Conservation (phyloP, 2,329 filamentous ascomycete species). For the Ophiostoma australiae region DNA sequence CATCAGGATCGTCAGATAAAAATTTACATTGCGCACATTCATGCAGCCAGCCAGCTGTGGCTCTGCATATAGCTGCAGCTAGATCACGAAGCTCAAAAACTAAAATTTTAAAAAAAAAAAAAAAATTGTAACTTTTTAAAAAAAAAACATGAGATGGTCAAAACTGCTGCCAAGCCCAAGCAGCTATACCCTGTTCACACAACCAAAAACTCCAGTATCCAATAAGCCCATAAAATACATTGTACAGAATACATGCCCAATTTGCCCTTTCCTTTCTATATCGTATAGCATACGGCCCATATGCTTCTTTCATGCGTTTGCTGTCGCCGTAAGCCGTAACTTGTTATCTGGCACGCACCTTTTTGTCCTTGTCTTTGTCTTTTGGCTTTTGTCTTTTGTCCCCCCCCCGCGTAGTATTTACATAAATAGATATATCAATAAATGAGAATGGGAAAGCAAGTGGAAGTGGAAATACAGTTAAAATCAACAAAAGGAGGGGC, state of each 20-base stretch:
- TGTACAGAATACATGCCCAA: neutral
- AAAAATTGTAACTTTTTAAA: no score
- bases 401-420: constrained; percentile 11
- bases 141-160: neutral
- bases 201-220: neutral
- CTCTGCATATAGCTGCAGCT: neutral
- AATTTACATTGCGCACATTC: neutral
- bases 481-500: neutral
- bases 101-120: neutral
- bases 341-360: constrained; percentile 8
- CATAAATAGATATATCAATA: neutral
- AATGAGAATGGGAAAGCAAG: neutral
- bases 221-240: neutral
- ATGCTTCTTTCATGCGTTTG: constrained; percentile 13
- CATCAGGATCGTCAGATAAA: neutral
- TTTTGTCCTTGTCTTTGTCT: neutral
- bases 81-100: neutral
- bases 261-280: neutral
- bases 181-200: neutral
- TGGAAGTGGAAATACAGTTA: neutral
- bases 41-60: neutral
- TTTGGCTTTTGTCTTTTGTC: neutral
- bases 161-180: neutral
- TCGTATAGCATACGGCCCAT: neutral
- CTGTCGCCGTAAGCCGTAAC: neutral